Evolutionary conservation across 345 rosid species (phyloP).

Genomic region (Linum usitatissimum): DNA sequence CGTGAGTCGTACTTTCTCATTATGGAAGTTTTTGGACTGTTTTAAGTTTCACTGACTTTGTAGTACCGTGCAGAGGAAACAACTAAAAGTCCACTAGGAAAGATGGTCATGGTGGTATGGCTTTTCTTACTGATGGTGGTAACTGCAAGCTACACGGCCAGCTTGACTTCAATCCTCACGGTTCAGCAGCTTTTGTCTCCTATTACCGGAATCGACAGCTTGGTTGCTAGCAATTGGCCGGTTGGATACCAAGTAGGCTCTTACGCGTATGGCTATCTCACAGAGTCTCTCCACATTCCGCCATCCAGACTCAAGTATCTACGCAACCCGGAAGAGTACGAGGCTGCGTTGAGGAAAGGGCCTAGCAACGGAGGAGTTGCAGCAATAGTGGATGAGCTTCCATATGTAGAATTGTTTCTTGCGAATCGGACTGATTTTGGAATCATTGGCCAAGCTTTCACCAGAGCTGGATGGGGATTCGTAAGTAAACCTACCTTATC

Average conservation of each 20-base stretch:
- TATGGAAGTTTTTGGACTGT: conserved; percentile 3
- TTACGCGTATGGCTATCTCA: conserved; percentile 47
- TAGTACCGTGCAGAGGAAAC: conserved; percentile 47
- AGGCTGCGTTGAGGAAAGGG: conserved; percentile 52
- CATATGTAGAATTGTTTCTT: conserved; percentile 66
- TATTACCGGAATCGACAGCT: conserved; percentile 72
- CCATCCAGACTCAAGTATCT: conserved; percentile 50
- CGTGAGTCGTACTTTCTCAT: conserved; percentile 36
- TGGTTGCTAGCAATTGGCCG: conserved; percentile 46
- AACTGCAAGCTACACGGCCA: conserved; percentile 85
- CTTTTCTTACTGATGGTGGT: conserved; percentile 76
- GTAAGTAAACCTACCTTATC: conserved; percentile 38
- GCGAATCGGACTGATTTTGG: conserved; percentile 41
- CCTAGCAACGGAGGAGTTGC: conserved; percentile 69
- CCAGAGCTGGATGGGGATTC: conserved; percentile 86
- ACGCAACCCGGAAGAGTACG: conserved; percentile 58
- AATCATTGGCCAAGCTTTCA: conserved; percentile 67
- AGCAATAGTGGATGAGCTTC: conserved; percentile 74
- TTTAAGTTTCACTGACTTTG: conserved; percentile 6
- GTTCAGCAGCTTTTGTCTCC: conserved; percentile 72
- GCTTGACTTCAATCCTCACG: conserved; percentile 82
- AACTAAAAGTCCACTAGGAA: conserved; percentile 48
- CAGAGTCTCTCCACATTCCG: conserved; percentile 42
- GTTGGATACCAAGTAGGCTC: conserved; percentile 86
- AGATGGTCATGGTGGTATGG: conserved; percentile 84